Conservation (phyloP, 352 stramenopile species). For the Globisporangium iwayamae region DNA sequence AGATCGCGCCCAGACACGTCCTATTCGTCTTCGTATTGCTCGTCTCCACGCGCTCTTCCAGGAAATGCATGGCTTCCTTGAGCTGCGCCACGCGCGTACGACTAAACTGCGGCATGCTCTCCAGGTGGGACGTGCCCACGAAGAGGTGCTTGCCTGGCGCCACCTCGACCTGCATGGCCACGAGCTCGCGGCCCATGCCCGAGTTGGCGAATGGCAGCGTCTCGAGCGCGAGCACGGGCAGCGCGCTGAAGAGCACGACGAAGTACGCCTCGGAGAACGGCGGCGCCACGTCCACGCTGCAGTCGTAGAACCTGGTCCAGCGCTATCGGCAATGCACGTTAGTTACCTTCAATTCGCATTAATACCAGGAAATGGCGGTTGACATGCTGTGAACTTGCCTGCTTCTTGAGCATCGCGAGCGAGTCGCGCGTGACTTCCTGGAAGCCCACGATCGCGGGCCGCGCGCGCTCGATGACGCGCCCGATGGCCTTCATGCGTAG, state of each 20-base stretch:
- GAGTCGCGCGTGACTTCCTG: conserved; percentile 71
- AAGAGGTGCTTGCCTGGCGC: conserved; percentile 43
- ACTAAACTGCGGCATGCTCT: conserved; percentile 63
- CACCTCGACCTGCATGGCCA: conserved; percentile 51
- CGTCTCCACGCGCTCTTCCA: conserved; percentile 42
- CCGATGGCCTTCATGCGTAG: conserved; percentile 65
- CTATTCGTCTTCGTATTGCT: neutral
- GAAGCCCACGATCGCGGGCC: conserved; percentile 68
- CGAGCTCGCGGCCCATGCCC: conserved; percentile 70
- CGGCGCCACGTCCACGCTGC: conserved; percentile 60
- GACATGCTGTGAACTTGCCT: conserved; percentile 6
- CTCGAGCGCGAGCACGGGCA: conserved; percentile 58
- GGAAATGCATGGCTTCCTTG: conserved; percentile 42
- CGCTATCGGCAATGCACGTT: conserved; percentile 17
- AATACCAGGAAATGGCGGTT: neutral
- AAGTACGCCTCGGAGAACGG: conserved; percentile 77
- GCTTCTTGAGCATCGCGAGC: conserved; percentile 50
- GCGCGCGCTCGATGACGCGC: conserved; percentile 37
- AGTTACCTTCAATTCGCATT: no score
- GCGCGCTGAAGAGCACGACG: conserved; percentile 70
- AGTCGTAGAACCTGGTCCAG: conserved; percentile 76
- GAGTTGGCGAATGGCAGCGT: conserved; percentile 68
- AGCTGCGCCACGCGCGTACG: conserved; percentile 46
- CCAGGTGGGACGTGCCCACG: conserved; percentile 64
- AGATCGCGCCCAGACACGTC: conserved; percentile 50